A percentile compares a stretch with the other conserved stretches of the same genome.
Conservation (phyloP, 805 yeast species). For the Ogataea paradorogensis region DNA sequence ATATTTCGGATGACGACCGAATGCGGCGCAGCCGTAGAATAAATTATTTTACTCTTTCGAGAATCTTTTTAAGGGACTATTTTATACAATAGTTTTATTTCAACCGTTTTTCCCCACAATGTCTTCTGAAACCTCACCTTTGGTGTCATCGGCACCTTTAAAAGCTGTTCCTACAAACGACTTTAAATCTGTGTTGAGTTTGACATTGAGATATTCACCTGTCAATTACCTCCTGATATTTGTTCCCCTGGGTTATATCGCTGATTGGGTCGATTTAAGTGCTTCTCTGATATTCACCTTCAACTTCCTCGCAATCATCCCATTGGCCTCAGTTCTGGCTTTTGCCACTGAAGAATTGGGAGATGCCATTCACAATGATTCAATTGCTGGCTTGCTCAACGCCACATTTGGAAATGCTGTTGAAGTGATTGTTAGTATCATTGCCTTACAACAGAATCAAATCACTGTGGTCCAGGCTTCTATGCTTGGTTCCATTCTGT, state of each 20-base stretch:
- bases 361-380: constrained; percentile 76
- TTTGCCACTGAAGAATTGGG: constrained; percentile 92
- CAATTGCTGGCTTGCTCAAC: constrained; percentile 89
- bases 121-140: constrained; percentile 16
- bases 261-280: constrained; percentile 58
- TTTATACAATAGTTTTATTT: not conserved
- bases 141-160: constrained; percentile 9
- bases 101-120: not conserved
- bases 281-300: constrained; percentile 58
- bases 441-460: constrained; percentile 83
- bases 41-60: too few species aligned
- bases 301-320: constrained; percentile 88
- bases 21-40: constrained; percentile 1
- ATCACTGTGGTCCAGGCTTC: constrained; percentile 94
- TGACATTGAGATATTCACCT: constrained; percentile 38
- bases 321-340: constrained; percentile 86
- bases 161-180: constrained; percentile 6
- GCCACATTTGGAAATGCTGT: constrained; percentile 99
- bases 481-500: constrained; percentile 91
- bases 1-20: not conserved
- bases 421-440: constrained; percentile 89
- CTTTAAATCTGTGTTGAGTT: constrained; percentile 4
- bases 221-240: constrained; percentile 74
- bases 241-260: constrained; percentile 85
- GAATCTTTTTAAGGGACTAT: not conserved